phyloP scores from a whole-genome alignment of 1,284 basidiomycete genomes.

The Neotropicomus parvogracilis region DNA sequence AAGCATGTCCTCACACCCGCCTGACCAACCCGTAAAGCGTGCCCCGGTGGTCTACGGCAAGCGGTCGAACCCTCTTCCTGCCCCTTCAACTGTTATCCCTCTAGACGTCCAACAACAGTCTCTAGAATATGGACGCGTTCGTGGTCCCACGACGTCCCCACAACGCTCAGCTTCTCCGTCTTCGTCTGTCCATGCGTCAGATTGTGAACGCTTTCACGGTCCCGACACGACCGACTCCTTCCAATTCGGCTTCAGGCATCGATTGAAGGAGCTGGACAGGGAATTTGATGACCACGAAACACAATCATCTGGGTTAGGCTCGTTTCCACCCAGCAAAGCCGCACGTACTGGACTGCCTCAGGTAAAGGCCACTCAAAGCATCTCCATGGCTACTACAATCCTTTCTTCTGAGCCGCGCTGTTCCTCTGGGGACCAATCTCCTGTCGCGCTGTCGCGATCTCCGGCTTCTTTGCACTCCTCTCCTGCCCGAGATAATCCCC shows the following conservation, averaged over 20 bases:
- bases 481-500: slow-evolving; percentile 3
- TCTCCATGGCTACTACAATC: slow-evolving; percentile 17
- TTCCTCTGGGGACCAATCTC: slow-evolving; percentile 9
- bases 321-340: slow-evolving; percentile 1
- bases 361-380: slow-evolving; percentile 18
- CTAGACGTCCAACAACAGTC: slow-evolving; percentile 2
- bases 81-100: not conserved
- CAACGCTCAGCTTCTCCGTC: slow-evolving; percentile 10
- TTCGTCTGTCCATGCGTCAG: slow-evolving; percentile 11
- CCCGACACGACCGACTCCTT: slow-evolving; percentile 7
- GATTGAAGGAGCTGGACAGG: slow-evolving; percentile 25
- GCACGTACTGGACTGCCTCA: slow-evolving; percentile 6
- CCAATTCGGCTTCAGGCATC: slow-evolving; percentile 29
- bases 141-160: not conserved
- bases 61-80: slow-evolving; percentile 7
- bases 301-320: not conserved
- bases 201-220: slow-evolving; percentile 9
- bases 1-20: slow-evolving; percentile 2
- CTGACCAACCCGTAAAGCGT: slow-evolving; percentile 20
- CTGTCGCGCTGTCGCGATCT: slow-evolving; percentile 14
- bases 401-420: slow-evolving; percentile 11
- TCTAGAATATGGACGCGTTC: not conserved
- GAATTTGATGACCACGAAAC: slow-evolving; percentile 19
- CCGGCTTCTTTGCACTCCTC: slow-evolving; percentile 6
- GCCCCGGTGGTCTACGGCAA: slow-evolving; percentile 31